Evolutionary conservation across 176 grass and related monocot genomes (phyloP), one percentile per base, ranked within the genome.

Genomic region (Oryza glumipatula): DNA sequence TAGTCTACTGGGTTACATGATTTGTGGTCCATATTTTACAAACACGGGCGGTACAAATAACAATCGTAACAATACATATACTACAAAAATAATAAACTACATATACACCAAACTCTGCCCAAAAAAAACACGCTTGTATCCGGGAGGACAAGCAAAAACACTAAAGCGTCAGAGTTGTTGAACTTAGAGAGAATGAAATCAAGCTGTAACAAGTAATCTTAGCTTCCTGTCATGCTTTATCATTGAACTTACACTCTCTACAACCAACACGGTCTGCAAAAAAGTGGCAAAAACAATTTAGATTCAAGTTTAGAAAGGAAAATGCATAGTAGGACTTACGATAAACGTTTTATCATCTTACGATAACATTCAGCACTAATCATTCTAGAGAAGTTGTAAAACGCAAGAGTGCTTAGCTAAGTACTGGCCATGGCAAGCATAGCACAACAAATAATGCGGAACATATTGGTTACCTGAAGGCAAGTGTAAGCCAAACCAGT

Each of bases 401-500:
- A 51, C 36, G 23, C 19, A 70, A 44, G 12, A 38, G 30, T 74
- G 48, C 74, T 75, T 67, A 66, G 13, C n/a, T 44, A 70, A 33
- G n/a, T 41, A 44, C 47, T 63, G 47, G 68, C 2, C 5, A 71
- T 17, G 6, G 47, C 15, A 67, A 11, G 30, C 17, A 47, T 67
- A 35, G 63, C 6, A 67, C 36, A 41, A 76, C 46, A 71, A 15
- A n/a, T 66, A 79, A 35, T 28, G 70, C 64, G 64, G 15, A 28
- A 24, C 63, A 11, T 38, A 63, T 15, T 75, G 49, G 21, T 51
- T 94, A 98, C 96, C 96, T 98, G 96, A 86, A 98, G 88, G 86
- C 96, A 98, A 39, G 93, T 92, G 94, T 96, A 99, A 68, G 93
- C 89, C 70, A 96, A 83, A 58, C 96, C 89, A 0, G 96, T 99